phyloP scores from a whole-genome alignment of 2,329 filamentous ascomycete species.

The Claviceps sorghi region DNA sequence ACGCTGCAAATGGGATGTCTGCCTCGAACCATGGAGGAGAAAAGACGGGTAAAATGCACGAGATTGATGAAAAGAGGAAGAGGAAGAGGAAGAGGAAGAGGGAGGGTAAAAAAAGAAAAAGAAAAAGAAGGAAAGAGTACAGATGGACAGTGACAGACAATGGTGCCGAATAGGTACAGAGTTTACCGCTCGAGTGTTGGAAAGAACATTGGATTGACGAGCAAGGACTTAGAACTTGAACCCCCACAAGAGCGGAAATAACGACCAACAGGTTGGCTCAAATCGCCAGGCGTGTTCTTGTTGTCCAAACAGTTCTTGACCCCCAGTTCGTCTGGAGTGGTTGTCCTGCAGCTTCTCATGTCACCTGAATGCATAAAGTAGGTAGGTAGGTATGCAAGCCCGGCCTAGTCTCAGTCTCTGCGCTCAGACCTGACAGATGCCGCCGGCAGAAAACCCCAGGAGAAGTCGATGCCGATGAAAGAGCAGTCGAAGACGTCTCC shows the following conservation, averaged over 20 bases:
- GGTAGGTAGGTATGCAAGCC: background rate
- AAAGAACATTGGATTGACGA: background rate
- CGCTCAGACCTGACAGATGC: conserved; percentile 1
- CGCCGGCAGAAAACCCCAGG: background rate
- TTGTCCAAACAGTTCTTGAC: background rate
- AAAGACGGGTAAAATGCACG: background rate
- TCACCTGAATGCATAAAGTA: conserved; percentile 2
- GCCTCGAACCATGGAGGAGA: background rate
- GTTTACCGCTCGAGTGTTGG: background rate
- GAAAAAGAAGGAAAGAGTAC: background rate
- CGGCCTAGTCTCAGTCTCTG: background rate
- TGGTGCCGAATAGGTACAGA: background rate
- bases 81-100: too few relatives aligned
- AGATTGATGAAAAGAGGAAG: background rate
- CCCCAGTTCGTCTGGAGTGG: background rate
- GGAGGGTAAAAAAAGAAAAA: background rate
- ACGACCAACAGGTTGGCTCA: background rate
- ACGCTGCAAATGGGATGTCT: background rate
- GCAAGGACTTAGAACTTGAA: background rate
- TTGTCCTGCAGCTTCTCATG: background rate
- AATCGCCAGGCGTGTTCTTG: background rate
- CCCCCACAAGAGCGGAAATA: background rate
- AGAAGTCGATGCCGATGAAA: background rate
- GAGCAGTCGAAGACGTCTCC: background rate
- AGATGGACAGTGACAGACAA: background rate